These are phyloP conservation scores for Candida quercuum DNA, from an alignment of 805 yeast species.

Conservation along the genomic window DNA sequence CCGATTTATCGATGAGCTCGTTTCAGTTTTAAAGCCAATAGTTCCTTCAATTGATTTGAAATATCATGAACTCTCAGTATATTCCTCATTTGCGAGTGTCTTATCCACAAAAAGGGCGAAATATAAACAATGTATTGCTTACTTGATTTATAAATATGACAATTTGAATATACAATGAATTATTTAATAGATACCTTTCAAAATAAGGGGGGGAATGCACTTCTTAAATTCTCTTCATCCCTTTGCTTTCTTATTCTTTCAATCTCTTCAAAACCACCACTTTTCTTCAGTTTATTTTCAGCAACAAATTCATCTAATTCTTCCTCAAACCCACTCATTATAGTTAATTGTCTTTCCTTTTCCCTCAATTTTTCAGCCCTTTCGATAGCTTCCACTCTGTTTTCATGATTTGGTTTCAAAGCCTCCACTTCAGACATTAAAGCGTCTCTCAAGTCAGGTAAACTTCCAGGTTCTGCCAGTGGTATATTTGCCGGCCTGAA, in stretches of 20 bases:
- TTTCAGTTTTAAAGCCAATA: not conserved
- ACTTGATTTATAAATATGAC: not conserved
- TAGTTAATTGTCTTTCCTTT: conserved; percentile 55
- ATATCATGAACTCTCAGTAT: not conserved
- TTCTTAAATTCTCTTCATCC: conserved; percentile 67
- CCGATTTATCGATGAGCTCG: conserved; percentile 4
- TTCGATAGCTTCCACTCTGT: conserved; percentile 81
- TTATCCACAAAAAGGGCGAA: conserved; percentile 11
- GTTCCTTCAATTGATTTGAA: not conserved
- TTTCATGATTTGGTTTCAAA: conserved; percentile 77
- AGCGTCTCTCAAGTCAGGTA: conserved; percentile 65
- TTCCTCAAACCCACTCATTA: conserved; percentile 66
- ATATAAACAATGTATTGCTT: conserved; percentile 8
- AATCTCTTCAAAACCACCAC: conserved; percentile 87
- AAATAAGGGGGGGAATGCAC: conserved; percentile 31
- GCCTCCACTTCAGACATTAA: conserved; percentile 75
- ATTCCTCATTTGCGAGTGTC: not conserved
- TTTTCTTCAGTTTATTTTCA: conserved; percentile 65
- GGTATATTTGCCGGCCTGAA: conserved; percentile 32
- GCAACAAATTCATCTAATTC: conserved; percentile 84
- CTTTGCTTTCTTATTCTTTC: conserved; percentile 64
- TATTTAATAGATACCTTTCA: conserved; percentile 17
- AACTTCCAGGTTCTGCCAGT: conserved; percentile 58
- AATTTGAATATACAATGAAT: not conserved
- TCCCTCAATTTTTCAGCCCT: conserved; percentile 79